These are phyloP conservation scores for Mitragyna speciosa DNA, from an alignment of 257 asterid genomes.

Conservation along the genomic window DNA sequence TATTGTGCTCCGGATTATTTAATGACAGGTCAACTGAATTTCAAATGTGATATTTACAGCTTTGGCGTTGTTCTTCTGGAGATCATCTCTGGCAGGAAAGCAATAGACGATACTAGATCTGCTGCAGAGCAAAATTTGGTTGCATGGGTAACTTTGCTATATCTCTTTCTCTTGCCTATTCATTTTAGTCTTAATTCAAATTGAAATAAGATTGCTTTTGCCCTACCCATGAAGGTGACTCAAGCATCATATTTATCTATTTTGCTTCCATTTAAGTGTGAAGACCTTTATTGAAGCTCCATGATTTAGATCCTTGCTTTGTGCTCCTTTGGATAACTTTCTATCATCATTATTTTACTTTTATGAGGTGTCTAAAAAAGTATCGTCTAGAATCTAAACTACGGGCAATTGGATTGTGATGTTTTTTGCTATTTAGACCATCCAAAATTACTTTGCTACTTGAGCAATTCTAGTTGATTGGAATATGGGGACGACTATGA, in stretches of 20 bases:
- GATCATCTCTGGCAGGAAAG: conserved; percentile 75
- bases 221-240: neutral
- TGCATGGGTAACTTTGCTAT: conserved; percentile 52
- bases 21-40: conserved; percentile 79
- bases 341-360: neutral
- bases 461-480: neutral
- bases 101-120: conserved; percentile 48
- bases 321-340: neutral
- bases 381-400: neutral
- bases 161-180: conserved; percentile 4
- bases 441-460: neutral
- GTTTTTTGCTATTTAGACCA: neutral
- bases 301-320: neutral
- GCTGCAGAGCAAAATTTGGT: conserved; percentile 55
- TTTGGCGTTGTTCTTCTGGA: conserved; percentile 87
- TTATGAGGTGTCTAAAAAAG: neutral
- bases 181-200: neutral
- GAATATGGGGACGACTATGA: neutral
- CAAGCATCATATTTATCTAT: neutral
- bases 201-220: neutral
- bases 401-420: neutral
- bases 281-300: neutral
- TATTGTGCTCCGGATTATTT: conserved; percentile 90
- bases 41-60: conserved; percentile 79
- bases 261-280: conserved; percentile 1